Conservation (phyloP, 306 rosid species). For the Dryas octopetala region DNA sequence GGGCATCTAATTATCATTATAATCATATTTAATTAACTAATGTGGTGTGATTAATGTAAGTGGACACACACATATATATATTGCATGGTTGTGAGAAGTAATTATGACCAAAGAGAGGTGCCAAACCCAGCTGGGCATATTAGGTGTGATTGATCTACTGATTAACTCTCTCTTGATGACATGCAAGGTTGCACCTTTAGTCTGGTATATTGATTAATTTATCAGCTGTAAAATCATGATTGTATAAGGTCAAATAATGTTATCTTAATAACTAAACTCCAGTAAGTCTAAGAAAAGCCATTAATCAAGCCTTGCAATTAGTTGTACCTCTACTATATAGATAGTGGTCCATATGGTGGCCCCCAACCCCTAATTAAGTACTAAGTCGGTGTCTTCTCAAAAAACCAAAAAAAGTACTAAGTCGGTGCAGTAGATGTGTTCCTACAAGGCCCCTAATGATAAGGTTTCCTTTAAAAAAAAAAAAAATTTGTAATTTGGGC, state of each 20-base stretch:
- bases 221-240: too few species aligned
- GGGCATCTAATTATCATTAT: not conserved
- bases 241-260: constrained; percentile 17
- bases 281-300: constrained; percentile 41
- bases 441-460: too few species aligned
- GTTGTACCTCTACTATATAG: not conserved
- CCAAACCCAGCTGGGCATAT: constrained; percentile 11
- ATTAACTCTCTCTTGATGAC: not conserved
- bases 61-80: not conserved
- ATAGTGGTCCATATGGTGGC: constrained; percentile 24
- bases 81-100: constrained; percentile 2
- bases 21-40: not conserved
- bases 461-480: too few species aligned
- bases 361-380: not conserved
- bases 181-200: too few species aligned
- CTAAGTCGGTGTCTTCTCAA: too few species aligned
- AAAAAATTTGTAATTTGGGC: too few species aligned
- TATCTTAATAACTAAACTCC: not conserved
- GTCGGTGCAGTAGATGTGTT: too few species aligned
- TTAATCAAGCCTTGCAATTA: constrained; percentile 42
- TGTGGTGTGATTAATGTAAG: constrained; percentile 3
- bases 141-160: constrained; percentile 7
- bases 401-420: too few species aligned
- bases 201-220: too few species aligned
- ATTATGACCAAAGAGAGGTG: constrained; percentile 5